phyloP scores from a whole-genome alignment of 257 asterid genomes.

The Solanum lycopersicoides region DNA sequence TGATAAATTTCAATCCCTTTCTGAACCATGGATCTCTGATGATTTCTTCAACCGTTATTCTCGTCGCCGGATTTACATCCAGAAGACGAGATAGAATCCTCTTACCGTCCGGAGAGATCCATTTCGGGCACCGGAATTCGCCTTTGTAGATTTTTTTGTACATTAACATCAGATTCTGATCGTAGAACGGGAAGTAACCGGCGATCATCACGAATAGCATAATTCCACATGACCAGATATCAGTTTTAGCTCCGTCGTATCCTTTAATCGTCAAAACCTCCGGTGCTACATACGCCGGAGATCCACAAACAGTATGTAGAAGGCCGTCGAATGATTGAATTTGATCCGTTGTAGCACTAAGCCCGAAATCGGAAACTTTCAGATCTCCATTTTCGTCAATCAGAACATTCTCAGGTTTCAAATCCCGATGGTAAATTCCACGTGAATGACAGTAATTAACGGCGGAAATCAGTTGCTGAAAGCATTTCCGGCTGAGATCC shows the following conservation, averaged over 20 bases:
- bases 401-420: conserved; percentile 81
- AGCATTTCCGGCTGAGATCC: conserved; percentile 49
- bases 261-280: conserved; percentile 75
- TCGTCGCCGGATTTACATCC: conserved; percentile 55
- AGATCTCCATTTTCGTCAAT: conserved; percentile 75
- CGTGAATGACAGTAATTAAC: conserved; percentile 60
- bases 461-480: conserved; percentile 83
- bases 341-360: conserved; percentile 63
- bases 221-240: conserved; percentile 82
- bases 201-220: conserved; percentile 43
- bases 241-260: conserved; percentile 74
- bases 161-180: conserved; percentile 50
- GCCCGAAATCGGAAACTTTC: conserved; percentile 82
- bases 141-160: conserved; percentile 28
- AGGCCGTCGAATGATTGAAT: conserved; percentile 45
- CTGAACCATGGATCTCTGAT: conserved; percentile 66
- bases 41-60: conserved; percentile 69
- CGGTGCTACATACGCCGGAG: conserved; percentile 97
- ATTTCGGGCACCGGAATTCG: background rate
- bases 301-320: conserved; percentile 83
- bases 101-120: conserved; percentile 17
- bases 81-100: conserved; percentile 52
- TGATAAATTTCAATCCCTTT: conserved; percentile 38
- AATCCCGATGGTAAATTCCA: conserved; percentile 80
- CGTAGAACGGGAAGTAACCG: conserved; percentile 69